phyloP scores from a whole-genome alignment of 1,139 yeast species.

The Lizanozyma gosingica region DNA sequence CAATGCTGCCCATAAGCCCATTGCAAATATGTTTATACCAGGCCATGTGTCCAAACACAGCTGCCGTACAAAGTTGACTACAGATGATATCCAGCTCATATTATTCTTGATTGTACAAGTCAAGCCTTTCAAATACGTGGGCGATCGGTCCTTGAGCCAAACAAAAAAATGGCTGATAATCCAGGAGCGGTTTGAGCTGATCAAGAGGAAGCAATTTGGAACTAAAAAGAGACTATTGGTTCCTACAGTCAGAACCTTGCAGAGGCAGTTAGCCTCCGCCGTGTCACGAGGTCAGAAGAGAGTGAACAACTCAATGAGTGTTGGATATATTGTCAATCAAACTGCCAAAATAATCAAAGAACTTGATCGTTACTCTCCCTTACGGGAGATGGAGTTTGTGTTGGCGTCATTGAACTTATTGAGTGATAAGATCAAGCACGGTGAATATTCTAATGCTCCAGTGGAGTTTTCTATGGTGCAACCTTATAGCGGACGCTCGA shows the following conservation, averaged over 20 bases:
- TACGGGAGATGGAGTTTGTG: slow-evolving; percentile 22
- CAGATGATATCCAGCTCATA: slow-evolving; percentile 22
- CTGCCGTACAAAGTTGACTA: slow-evolving; percentile 19
- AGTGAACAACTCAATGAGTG: slow-evolving; percentile 6
- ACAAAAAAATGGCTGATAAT: slow-evolving; percentile 30
- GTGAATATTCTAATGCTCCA: slow-evolving; percentile 15
- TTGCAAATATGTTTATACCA: neutral
- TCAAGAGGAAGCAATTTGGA: slow-evolving; percentile 9
- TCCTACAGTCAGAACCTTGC: slow-evolving; percentile 31
- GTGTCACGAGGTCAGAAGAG: slow-evolving; percentile 18
- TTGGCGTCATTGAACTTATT: slow-evolving; percentile 22
- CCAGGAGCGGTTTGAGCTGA: slow-evolving; percentile 17
- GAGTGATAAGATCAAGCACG: slow-evolving; percentile 24
- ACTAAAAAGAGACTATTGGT: slow-evolving; percentile 7
- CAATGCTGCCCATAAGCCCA: neutral
- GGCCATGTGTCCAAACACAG: neutral
- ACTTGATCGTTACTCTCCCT: slow-evolving; percentile 13
- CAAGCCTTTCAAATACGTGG: slow-evolving; percentile 31
- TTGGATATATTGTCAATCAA: slow-evolving; percentile 2
- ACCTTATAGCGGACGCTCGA: neutral
- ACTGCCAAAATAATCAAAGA: slow-evolving; percentile 8
- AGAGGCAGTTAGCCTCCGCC: slow-evolving; percentile 28
- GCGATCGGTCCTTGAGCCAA: slow-evolving; percentile 24
- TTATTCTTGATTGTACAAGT: slow-evolving; percentile 21
- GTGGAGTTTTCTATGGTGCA: neutral